Base-by-base conservation (phyloP, 1,284 basidiomycete species). In the Ustilago curta region DNA sequence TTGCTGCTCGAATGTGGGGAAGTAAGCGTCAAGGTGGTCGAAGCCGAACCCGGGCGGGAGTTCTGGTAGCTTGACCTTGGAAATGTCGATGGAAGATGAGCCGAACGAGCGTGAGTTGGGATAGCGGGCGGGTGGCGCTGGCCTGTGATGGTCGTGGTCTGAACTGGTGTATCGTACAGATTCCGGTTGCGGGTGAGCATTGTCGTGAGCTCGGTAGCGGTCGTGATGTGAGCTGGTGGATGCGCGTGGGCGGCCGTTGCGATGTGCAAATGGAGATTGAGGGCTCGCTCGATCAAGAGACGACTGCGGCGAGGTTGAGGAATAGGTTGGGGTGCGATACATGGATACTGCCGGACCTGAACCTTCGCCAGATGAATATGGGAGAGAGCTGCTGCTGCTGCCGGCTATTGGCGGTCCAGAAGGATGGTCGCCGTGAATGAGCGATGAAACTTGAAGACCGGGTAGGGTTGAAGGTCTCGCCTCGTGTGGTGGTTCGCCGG, bases 21-120 rank as follows among this genome's bases (percentile, higher is more conserved):
- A 69, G 66, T 52, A 74, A 8, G 71, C 57, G n/a, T 62, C 71
- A 18, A 74, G 66, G 19, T 66, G 48, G n/a, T 69, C 71, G 49
- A 74, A 74, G 27, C 66, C 71, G 7, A 68, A 56, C 0, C 66
- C 66, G n/a, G 71, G 14, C 2, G 71, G 71, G 8, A 74, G 50
- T 23, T 69, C 71, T 1, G 66, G 58, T 3, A 69, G 31, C n/a
- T 66, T 74, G 25, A 65, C 61, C 31, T 59, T 69, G 21, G 71
- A 60, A 12, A 74, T 56, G 49, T 69, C 66, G 58, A 61, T 65
- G 18, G 61, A 52, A 8, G 64, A 57, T 4, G 62, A 44, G 8
- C 47, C 50, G 23, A 60, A 58, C 6, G 69, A 43, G 35, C 44
- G 35, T 12, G 32, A 48, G 6, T 62, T 43, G 8, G n/a, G 14